Conservation (phyloP, 176 grass and related monocot species). For the Eragrostis curvula region DNA sequence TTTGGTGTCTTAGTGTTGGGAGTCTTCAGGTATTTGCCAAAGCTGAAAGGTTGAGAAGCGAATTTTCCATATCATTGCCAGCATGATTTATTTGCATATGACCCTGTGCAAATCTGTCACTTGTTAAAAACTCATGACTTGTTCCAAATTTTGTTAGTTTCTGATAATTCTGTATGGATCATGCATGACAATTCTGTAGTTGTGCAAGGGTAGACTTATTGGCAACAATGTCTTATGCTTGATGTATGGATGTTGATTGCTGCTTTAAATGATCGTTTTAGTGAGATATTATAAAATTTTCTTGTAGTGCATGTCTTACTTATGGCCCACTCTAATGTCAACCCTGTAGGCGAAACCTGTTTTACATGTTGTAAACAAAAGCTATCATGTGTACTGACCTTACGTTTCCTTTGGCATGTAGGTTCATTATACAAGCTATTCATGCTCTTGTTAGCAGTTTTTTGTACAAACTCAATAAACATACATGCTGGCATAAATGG, state of each 20-base stretch:
- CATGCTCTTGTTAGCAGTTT: conserved; percentile 95
- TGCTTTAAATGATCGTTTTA: not conserved
- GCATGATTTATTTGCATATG: not conserved
- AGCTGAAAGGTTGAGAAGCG: not conserved
- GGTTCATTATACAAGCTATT: conserved; percentile 92
- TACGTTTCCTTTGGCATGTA: conserved; percentile 40
- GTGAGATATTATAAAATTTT: not conserved
- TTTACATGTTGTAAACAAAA: conserved; percentile 19
- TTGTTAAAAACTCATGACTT: not conserved
- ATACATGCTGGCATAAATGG: conserved; percentile 99
- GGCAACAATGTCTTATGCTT: not conserved
- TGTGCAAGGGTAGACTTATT: not conserved
- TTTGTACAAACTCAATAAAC: conserved; percentile 99
- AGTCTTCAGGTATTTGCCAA: not conserved
- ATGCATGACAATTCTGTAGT: not conserved
- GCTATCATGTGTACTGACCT: conserved; percentile 24
- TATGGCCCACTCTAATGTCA: not conserved
- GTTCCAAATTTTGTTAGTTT: not conserved
- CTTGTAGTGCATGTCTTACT: conserved; percentile 20
- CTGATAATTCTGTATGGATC: not conserved
- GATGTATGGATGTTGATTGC: conserved; percentile 11
- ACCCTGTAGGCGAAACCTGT: conserved; percentile 2
- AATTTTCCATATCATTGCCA: not conserved
- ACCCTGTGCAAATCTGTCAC: not conserved
- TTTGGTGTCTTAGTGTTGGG: not conserved